These are phyloP conservation scores for Pythium oligandrum DNA, from an alignment of 352 stramenopile genomes.

Conservation along the genomic window DNA sequence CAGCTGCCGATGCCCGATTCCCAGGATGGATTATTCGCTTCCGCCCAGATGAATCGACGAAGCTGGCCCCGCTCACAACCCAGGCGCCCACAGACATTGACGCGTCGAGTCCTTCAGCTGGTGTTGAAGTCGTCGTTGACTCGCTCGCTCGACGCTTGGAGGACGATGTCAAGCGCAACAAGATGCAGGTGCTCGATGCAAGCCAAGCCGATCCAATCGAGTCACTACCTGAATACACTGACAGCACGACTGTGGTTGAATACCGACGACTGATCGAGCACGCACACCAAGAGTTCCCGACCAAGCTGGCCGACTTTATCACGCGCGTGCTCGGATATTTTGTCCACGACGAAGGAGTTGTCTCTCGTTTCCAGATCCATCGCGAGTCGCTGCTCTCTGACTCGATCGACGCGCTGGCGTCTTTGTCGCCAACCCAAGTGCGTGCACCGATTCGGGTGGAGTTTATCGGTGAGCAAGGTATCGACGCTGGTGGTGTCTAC, in stretches of 20 bases:
- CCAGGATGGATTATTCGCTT: neutral
- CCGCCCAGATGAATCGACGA: neutral
- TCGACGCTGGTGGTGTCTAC: slow-evolving; percentile 72
- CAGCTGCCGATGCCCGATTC: neutral
- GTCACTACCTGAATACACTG: slow-evolving; percentile 14
- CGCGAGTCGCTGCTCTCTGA: slow-evolving; percentile 46
- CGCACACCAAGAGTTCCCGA: slow-evolving; percentile 8
- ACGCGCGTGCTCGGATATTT: neutral
- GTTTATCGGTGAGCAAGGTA: slow-evolving; percentile 74
- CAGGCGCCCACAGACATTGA: neutral
- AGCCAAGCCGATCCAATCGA: neutral
- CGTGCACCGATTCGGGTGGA: slow-evolving; percentile 62
- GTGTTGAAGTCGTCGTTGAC: neutral
- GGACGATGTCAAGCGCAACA: neutral
- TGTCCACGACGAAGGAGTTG: neutral
- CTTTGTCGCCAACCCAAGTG: slow-evolving; percentile 34
- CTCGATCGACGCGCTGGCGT: slow-evolving; percentile 50
- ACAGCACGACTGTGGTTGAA: slow-evolving; percentile 1
- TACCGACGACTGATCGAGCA: slow-evolving; percentile 4
- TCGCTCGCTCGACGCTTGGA: neutral
- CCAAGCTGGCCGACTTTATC: slow-evolving; percentile 14
- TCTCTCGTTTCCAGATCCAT: slow-evolving; percentile 1
- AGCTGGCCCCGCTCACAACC: neutral
- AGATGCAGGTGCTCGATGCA: neutral
- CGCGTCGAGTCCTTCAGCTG: neutral